These are phyloP conservation scores for Mycena chlorophos DNA, from an alignment of 768 basidiomycete species.

Conservation along the genomic window DNA sequence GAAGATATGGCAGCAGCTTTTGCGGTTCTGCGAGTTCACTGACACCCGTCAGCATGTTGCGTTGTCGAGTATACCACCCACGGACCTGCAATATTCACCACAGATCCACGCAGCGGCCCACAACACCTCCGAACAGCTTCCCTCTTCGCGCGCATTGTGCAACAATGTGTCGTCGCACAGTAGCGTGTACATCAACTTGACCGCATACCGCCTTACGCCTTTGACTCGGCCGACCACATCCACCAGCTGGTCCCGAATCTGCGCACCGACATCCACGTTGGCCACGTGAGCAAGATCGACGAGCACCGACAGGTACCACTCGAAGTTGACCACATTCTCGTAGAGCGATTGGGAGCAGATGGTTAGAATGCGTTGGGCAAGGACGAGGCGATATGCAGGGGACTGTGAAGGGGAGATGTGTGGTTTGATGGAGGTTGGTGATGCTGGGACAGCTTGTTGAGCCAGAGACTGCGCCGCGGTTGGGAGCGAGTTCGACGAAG, in stretches of 20 bases:
- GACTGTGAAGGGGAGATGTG: conserved; percentile 63
- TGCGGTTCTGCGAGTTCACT: conserved; percentile 82
- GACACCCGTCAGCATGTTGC: background rate
- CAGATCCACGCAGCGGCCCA: conserved; percentile 98
- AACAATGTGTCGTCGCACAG: conserved; percentile 78
- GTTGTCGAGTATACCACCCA: conserved; percentile 19
- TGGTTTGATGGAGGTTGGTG: conserved; percentile 36
- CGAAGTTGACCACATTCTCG: conserved; percentile 87
- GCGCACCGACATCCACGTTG: conserved; percentile 70
- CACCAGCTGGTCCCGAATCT: conserved; percentile 81
- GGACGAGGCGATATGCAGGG: conserved; percentile 80
- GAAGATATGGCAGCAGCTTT: conserved; percentile 67
- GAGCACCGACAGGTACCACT: conserved; percentile 96
- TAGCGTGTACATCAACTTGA: conserved; percentile 80
- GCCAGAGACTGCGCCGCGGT: conserved; percentile 63
- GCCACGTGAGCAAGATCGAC: conserved; percentile 90
- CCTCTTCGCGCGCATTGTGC: conserved; percentile 63
- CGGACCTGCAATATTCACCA: conserved; percentile 90
- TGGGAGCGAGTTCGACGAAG: conserved; percentile 47
- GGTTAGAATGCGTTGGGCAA: conserved; percentile 80
- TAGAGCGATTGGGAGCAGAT: conserved; percentile 85
- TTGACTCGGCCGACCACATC: conserved; percentile 84
- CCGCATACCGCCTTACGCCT: conserved; percentile 73
- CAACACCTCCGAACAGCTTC: conserved; percentile 79
- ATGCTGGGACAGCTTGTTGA: conserved; percentile 36